These are phyloP conservation scores for Phaeophleospora eucalypticola DNA, from an alignment of 2,329 filamentous ascomycete genomes.

Conservation along the genomic window DNA sequence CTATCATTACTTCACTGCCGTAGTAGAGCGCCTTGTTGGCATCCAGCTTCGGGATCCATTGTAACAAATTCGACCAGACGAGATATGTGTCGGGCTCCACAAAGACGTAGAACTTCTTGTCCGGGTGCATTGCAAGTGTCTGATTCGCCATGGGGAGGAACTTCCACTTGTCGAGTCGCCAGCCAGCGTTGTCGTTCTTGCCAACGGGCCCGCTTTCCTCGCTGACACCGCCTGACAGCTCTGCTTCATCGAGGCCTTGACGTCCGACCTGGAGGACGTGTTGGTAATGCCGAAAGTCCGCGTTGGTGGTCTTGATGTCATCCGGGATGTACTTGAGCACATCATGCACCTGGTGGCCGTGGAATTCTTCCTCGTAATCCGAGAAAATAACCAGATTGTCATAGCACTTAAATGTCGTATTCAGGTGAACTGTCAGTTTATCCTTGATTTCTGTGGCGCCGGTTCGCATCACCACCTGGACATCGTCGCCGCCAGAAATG, in stretches of 20 bases:
- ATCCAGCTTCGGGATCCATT: slow-evolving; percentile 52
- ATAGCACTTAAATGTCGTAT: slow-evolving; percentile 53
- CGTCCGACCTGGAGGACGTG: slow-evolving; percentile 32
- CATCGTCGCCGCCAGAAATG: slow-evolving; percentile 40
- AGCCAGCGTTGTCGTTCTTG: slow-evolving; percentile 31
- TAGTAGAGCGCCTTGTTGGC: slow-evolving; percentile 48
- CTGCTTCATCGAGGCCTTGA: slow-evolving; percentile 28
- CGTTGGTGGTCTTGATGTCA: slow-evolving; percentile 28
- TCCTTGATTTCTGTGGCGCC: slow-evolving; percentile 55
- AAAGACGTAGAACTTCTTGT: slow-evolving; percentile 57
- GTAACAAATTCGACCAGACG: slow-evolving; percentile 50
- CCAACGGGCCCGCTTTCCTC: slow-evolving; percentile 22
- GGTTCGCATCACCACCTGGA: slow-evolving; percentile 56
- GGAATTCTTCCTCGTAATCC: slow-evolving; percentile 52
- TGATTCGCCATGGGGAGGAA: slow-evolving; percentile 45
- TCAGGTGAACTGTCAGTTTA: slow-evolving; percentile 53
- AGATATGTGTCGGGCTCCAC: slow-evolving; percentile 58
- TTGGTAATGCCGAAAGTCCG: slow-evolving; percentile 37
- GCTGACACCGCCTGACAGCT: slow-evolving; percentile 24
- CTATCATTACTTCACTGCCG: slow-evolving; percentile 51
- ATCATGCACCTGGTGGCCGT: slow-evolving; percentile 38
- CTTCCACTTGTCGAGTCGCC: slow-evolving; percentile 49
- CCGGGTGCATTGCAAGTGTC: slow-evolving; percentile 35
- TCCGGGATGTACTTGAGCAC: slow-evolving; percentile 32
- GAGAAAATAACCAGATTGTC: slow-evolving; percentile 56